Percentiles rank a stretch among this genome's conserved stretches.
Conservation (phyloP, 129 eudicot genomes). For the sunflower (Helianthus annuus) region DNA sequence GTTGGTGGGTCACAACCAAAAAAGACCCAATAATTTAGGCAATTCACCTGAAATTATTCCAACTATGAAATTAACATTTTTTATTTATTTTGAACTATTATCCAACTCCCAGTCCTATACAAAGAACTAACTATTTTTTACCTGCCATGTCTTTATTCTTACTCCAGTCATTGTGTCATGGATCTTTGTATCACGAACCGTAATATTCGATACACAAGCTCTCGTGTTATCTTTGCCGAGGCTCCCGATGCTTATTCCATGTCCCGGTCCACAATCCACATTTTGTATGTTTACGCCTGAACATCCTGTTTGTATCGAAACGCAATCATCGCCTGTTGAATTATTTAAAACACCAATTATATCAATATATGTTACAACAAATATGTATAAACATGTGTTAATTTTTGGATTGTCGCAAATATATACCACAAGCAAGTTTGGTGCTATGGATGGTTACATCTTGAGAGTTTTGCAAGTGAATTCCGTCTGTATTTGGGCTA, state of each 20-base stretch:
- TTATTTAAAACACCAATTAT: neutral
- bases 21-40: neutral
- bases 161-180: slow-evolving; percentile 55
- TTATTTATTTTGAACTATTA: neutral
- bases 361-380: neutral
- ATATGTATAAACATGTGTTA: neutral
- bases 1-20: neutral
- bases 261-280: slow-evolving; percentile 74
- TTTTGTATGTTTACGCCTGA: slow-evolving; percentile 48
- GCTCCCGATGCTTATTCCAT: slow-evolving; percentile 82
- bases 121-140: neutral
- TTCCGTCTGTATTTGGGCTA: slow-evolving; percentile 90
- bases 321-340: slow-evolving; percentile 70
- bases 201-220: slow-evolving; percentile 71
- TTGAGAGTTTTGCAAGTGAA: slow-evolving; percentile 75
- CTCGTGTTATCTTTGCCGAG: slow-evolving; percentile 54
- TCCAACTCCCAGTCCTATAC: neutral
- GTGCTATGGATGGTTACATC: slow-evolving; percentile 53
- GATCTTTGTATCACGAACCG: slow-evolving; percentile 55
- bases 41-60: neutral
- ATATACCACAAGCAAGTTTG: slow-evolving; percentile 63
- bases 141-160: slow-evolving; percentile 91
- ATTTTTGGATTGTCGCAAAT: neutral
- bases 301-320: slow-evolving; percentile 77
- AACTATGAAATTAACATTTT: neutral